These are phyloP conservation scores for Volutella citrinella DNA, from an alignment of 2,329 filamentous ascomycete species.

Conservation along the genomic window DNA sequence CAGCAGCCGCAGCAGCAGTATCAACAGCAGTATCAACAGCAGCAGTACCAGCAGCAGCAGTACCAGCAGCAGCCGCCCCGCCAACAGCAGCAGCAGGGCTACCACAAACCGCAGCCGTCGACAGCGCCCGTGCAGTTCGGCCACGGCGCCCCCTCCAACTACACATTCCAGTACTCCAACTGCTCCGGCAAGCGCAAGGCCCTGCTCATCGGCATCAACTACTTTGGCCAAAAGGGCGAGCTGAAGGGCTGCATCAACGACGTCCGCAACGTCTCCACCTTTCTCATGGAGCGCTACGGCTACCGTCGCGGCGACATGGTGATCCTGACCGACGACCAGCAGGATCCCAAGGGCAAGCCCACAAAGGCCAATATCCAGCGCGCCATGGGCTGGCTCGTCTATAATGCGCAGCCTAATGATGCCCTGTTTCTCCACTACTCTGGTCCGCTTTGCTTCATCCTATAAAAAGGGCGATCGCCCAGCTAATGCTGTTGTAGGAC, in stretches of 20 bases:
- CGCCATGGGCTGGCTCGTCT: slow-evolving; percentile 74
- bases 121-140: slow-evolving; percentile 56
- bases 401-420: slow-evolving; percentile 69
- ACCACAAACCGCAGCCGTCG: slow-evolving; percentile 43
- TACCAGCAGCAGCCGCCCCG: slow-evolving; percentile 40
- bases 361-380: slow-evolving; percentile 74
- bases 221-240: slow-evolving; percentile 69
- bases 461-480: slow-evolving; percentile 4
- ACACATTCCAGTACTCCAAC: slow-evolving; percentile 73
- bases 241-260: slow-evolving; percentile 79
- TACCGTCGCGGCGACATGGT: slow-evolving; percentile 81
- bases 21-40: no score
- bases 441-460: slow-evolving; percentile 48
- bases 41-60: no score
- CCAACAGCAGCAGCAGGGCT: slow-evolving; percentile 25
- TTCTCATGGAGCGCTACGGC: slow-evolving; percentile 63
- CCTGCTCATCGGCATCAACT: slow-evolving; percentile 77
- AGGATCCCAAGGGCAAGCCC: slow-evolving; percentile 65
- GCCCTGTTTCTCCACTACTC: slow-evolving; percentile 77
- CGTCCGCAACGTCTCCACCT: slow-evolving; percentile 71
- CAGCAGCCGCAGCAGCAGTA: slow-evolving; percentile 32
- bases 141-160: slow-evolving; percentile 64
- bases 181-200: slow-evolving; percentile 73
- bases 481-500: no score
- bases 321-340: slow-evolving; percentile 73